Conservation (phyloP, 75 land plant genomes). For the Picea sitchensis region DNA sequence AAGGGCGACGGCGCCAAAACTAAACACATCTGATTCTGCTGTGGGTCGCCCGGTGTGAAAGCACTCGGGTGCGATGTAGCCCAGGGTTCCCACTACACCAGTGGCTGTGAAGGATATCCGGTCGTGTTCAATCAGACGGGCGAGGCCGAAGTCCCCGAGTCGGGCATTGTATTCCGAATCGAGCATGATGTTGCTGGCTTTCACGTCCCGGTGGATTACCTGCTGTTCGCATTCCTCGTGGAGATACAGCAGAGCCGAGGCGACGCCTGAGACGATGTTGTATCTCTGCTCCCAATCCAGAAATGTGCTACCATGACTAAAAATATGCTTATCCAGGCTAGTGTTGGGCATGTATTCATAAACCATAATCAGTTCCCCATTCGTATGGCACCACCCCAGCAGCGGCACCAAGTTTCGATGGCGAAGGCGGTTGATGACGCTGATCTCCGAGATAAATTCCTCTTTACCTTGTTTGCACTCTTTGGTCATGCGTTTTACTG, state of each 20-base stretch:
- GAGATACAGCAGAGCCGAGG: conserved; percentile 28
- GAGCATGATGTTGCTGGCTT: conserved; percentile 5
- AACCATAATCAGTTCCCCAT: conserved; percentile 33
- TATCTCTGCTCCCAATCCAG: conserved; percentile 27
- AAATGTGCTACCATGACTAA: not conserved
- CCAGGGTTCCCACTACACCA: conserved; percentile 29
- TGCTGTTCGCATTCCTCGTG: conserved; percentile 42
- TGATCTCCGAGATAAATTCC: conserved; percentile 32
- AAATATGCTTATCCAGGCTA: conserved; percentile 37
- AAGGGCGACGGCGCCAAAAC: conserved; percentile 44
- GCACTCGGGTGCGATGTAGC: conserved; percentile 55
- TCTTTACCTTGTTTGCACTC: conserved; percentile 34
- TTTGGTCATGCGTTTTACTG: conserved; percentile 37
- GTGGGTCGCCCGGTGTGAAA: conserved; percentile 33
- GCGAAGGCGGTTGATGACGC: conserved; percentile 31
- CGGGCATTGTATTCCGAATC: conserved; percentile 5
- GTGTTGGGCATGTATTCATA: conserved; percentile 55
- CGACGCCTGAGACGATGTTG: conserved; percentile 25
- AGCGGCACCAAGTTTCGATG: conserved; percentile 39
- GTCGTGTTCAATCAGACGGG: not conserved
- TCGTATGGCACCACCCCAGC: conserved; percentile 43
- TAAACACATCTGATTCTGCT: conserved; percentile 46
- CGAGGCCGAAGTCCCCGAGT: not conserved
- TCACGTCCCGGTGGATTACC: conserved; percentile 13
- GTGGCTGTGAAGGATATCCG: conserved; percentile 10